Evolutionary conservation across 176 grass and related monocot species (phyloP).

Genomic region (Musa schizocarpa): DNA sequence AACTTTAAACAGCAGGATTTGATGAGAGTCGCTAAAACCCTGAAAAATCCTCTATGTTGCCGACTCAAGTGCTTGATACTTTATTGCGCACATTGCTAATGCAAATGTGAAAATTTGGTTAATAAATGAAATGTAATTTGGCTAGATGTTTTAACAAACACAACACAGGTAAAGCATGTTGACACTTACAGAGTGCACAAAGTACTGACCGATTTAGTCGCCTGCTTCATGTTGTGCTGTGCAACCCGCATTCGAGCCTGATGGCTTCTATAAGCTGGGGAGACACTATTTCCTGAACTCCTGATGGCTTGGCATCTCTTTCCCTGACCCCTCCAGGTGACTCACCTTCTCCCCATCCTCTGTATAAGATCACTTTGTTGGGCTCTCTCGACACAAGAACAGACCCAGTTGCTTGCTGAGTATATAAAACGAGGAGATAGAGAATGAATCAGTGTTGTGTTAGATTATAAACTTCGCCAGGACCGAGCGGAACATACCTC

Average conservation of each 20-base stretch:
- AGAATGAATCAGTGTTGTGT: neutral
- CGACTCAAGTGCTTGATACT: no score
- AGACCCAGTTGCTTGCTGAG: slow-evolving; percentile 65
- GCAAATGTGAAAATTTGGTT: neutral
- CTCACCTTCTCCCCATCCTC: slow-evolving; percentile 60
- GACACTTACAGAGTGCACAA: no score
- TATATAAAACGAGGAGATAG: slow-evolving; percentile 1
- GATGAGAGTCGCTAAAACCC: no score
- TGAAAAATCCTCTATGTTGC: no score
- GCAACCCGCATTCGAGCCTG: slow-evolving; percentile 73
- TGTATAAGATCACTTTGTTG: slow-evolving; percentile 89
- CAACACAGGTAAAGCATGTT: no score
- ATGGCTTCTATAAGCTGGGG: slow-evolving; percentile 74
- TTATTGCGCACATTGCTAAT: neutral
- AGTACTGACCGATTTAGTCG: neutral
- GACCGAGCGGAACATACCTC: slow-evolving; percentile 37
- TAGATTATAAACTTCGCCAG: neutral
- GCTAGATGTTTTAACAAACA: no score
- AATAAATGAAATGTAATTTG: neutral
- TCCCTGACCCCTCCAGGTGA: slow-evolving; percentile 13
- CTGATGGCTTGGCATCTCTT: slow-evolving; percentile 11
- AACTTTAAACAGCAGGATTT: no score
- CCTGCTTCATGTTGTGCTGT: slow-evolving; percentile 12
- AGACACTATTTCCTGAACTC: slow-evolving; percentile 36
- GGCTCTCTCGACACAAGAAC: slow-evolving; percentile 71